Evolutionary conservation across 257 asterid species (phyloP), one percentile per base, ranked within the genome.

Genomic region (Petunia secreta): DNA sequence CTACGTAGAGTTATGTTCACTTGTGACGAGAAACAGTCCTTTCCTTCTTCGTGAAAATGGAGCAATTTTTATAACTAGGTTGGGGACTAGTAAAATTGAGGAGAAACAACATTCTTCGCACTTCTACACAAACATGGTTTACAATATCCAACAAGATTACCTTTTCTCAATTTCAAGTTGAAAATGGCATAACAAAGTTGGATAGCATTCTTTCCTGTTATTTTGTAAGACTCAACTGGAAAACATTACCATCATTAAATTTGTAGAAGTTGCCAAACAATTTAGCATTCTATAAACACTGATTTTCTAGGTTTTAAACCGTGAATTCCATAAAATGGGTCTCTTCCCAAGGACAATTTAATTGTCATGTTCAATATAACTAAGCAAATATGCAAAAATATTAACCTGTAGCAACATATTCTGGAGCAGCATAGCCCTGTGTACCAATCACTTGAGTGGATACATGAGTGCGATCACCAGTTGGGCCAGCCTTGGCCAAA

Each of bases 371-470:
- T 11, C 52, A 40, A 39, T 13, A 14, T 65, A 65, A 13, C 44
- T 5, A 34, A 4, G 60, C 54, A n/a, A 2, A 48, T 10, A 25
- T 9, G 77, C 6, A 48, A 77, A 57, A 62, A 55, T 39, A 82
- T 67, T 57, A 39, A 94, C 97, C 98, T 87, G 97, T 93, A 80
- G 97, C 95, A 1, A 94, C 97, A 63, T 94, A 94, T 82, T 94
- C 98, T 11, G 98, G 98, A 1, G 98, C 98, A 59, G 97, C 98
- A 85, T 94, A 94, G 46, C 98, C 98, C 2, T 90, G 95, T 7
- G 97, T 93, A 14, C 98, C 97, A 87, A 94, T 91, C 71, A 94
- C 96, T 87, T 90, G 97, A 62, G 97, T 92, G 63, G 98, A 94
- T 7, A 91, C 97, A 14, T 94, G 98, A 7, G 98, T 92, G 74